These are phyloP conservation scores for Fusarium citri DNA, from an alignment of 2,329 filamentous ascomycete species.

Conservation along the genomic window DNA sequence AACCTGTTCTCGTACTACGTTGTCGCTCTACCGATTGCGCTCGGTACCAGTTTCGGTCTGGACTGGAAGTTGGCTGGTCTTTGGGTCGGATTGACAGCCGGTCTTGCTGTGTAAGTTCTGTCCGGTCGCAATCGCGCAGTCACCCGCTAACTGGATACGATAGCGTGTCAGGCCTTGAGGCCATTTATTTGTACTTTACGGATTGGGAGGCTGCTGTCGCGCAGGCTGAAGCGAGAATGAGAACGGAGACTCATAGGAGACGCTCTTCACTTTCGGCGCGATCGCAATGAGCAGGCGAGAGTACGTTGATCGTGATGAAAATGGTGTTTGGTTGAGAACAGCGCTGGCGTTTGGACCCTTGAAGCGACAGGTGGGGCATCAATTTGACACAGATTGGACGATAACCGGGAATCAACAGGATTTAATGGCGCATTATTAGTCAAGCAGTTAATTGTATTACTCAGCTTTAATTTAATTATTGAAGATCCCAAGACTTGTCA, in stretches of 20 bases:
- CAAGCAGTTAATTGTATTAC: background rate
- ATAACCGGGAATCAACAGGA: background rate
- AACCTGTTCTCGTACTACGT: constrained; percentile 89
- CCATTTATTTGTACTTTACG: constrained; percentile 33
- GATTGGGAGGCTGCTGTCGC: constrained; percentile 42
- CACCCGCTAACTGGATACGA: background rate
- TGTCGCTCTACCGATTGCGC: constrained; percentile 83
- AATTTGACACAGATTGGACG: background rate
- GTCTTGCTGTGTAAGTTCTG: constrained; percentile 67
- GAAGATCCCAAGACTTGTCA: background rate
- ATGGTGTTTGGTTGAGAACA: background rate
- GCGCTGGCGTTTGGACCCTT: background rate
- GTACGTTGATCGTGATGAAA: background rate
- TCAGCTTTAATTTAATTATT: background rate
- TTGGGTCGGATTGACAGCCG: constrained; percentile 82
- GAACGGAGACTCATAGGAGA: constrained; percentile 29
- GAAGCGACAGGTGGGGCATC: no score
- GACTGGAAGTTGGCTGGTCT: constrained; percentile 81
- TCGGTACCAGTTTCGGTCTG: constrained; percentile 79
- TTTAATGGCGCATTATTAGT: background rate
- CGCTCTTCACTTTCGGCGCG: constrained; percentile 14
- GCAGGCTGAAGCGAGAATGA: constrained; percentile 41
- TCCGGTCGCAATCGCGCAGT: accelerated
- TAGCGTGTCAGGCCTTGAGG: constrained; percentile 38
- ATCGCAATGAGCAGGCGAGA: background rate